Evolutionary conservation across 2,329 filamentous ascomycete species (phyloP), one percentile per base, ranked within the genome.

Genomic region (Graphium sp.): DNA sequence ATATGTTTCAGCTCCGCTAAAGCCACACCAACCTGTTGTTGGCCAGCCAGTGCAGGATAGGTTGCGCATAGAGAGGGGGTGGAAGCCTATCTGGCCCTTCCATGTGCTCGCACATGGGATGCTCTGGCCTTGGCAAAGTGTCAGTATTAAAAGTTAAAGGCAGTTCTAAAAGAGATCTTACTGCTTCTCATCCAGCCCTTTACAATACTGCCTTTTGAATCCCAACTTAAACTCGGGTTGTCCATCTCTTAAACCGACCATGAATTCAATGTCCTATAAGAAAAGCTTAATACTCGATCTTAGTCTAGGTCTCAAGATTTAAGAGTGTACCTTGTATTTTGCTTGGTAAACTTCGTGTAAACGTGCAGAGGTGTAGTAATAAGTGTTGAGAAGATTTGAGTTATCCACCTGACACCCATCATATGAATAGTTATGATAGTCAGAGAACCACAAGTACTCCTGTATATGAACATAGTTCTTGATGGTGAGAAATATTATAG

Each of bases 391-490:
- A 12, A 30, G 14, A 16, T 24, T 23, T 12, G 20, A 15, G 11
- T 7, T 11, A 24, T 30, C n/a, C 5, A 30, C 28, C 14, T 16
- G 9, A 23, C n/a, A 10, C 5, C 20, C 21, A 10, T 30, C 20
- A 24, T 30, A 13, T 10, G 13, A 11, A 18, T 30, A 30, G 8
- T 12, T 30, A 17, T 30, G 20, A 8, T 18, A 30, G 20, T 30
- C 20, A 4, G 6, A 7, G 7, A 7, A 12, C 22, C 22, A 24
- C 7, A 24, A 24, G n/a, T 24, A 12, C n/a, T 24, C 22, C n/a
- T 24, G 22, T 14, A 24, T 24, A 12, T 24, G 22, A 6, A 24
- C 22, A 24, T 24, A 24, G n/a, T 24, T 24, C 22, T 24, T 12
- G 15, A 24, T 24, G 7, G 22, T 24, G 7, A 24, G 22, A 24